Evolutionary conservation across 129 eudicot genomes (phyloP).

Genomic region (Flaveria ramosissima): DNA sequence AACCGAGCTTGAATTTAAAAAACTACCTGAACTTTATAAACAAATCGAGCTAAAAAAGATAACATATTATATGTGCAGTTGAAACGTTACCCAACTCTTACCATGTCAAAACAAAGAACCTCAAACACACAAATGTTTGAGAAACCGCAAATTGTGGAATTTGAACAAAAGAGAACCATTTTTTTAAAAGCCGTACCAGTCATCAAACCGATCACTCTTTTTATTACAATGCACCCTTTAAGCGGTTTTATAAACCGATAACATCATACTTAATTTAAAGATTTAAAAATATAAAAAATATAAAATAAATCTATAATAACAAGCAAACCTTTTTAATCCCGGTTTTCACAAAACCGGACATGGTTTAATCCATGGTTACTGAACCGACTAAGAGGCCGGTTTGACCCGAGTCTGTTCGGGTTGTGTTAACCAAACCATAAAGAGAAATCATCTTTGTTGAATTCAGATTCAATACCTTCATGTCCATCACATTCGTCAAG

Average conservation of each 20-base stretch:
- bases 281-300: background rate
- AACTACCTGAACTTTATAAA: too few relatives aligned
- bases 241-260: background rate
- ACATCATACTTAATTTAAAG: background rate
- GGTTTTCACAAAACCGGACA: background rate
- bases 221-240: background rate
- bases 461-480: slow-evolving; percentile 48
- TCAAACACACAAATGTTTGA: background rate
- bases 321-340: background rate
- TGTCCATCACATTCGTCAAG: slow-evolving; percentile 59
- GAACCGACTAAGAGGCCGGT: background rate
- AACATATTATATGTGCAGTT: background rate
- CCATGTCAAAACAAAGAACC: background rate
- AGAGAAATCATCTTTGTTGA: slow-evolving; percentile 43
- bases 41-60: too few relatives aligned
- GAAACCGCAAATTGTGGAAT: background rate
- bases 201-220: background rate
- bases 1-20: too few relatives aligned
- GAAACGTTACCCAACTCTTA: background rate
- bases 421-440: background rate
- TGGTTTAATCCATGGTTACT: background rate
- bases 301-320: background rate
- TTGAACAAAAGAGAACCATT: background rate
- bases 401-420: background rate
- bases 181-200: background rate